Base-by-base conservation (phyloP, 2,329 filamentous ascomycete genomes). In the Calonectria henricotiae region DNA sequence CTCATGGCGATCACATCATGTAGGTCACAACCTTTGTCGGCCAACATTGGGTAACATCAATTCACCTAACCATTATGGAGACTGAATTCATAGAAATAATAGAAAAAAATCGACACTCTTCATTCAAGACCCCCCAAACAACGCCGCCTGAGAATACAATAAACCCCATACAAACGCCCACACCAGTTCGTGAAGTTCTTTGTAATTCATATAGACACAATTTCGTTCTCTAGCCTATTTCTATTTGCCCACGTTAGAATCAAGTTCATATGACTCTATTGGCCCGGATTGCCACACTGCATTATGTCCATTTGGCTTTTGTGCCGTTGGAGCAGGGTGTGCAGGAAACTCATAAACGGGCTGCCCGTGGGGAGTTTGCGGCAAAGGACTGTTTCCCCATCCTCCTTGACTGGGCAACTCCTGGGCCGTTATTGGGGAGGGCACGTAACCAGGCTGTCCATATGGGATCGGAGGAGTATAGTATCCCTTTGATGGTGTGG, bases 201-300 rank as follows among this genome's bases (percentile, higher is more conserved):
- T 51, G 23, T 55, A 11, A 47, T 30, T 32, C 17, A 43, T 13
- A 64, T 17, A 32, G 17, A 32, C 1, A 54, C 20, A 37, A 7
- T 8, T 25, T 37, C 8, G 23, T 8, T 25, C 30, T 23, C 25
- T 27, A 35, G 17, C 15, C 12, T 55, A 41, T 67, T 58, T 67
- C 68, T 60, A 67, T 20, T 68, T 69, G 3, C 69, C 64, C 2
- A 74, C 58, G 43, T 75, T 75, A 6, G 76, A 74, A 61, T 78
- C 77, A 63, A 81, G 55, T 61, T 84, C 80, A 55, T 81, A 81
- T 9, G 75, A 71, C 25, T 81, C 77, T 35, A 82, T 77, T 1
- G 82, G 82, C 4, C 83, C 83, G 1, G 82, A 77, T 58, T 83
- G 80, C 78, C 80, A 85, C 3, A 77, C 75, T 55, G 77, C 70